Base-by-base conservation (phyloP, 208 protist genomes). In the Naegleria lovaniensis region DNA sequence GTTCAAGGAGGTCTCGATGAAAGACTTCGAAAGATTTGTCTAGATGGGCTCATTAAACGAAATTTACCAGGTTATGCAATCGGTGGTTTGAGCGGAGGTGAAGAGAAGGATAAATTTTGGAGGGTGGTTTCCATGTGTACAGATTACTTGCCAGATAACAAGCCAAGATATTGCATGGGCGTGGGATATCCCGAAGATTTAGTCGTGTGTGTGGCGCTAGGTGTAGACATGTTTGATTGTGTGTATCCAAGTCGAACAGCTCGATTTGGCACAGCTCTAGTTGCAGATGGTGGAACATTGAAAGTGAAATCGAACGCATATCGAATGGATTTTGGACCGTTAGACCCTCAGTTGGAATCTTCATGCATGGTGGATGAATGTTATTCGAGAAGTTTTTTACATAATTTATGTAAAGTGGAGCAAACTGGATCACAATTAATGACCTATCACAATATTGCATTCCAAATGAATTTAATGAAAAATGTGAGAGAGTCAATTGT, bases 191-290 rank as follows among this genome's bases (percentile, higher is more conserved):
- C 99, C 25, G 94, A 99, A 40, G 99, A 99, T 94, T 96, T 99
- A 43, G 95, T 99, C 0, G 98, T 99, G 29, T 99, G 98, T 92
- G 96, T 97, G 16, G 97, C 97, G 2, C 94, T 99, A 19, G 99
- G 99, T 38, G 98, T 99, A 22, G 99, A 99, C 93, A 99, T 99
- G 98, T 99, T 99, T 91, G 99, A 99, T 93, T 99, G 99, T 94
- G 99, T 99, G n/a, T 99, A 98, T 91, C 98, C 99, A 7, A 99
- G 97, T 85, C 93, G 99, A 41, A 99, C 98, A 0, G 98, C 98
- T 11, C 94, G 98, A 83, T 99, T 99, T 92, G 98, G 98, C 41
- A 98, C 95, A 5, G 98, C 97, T 0, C 91, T 99, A 38, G 97
- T 96, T 25, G 95, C 94, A 33, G 83, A 84, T 22, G 97, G 97